Evolutionary conservation across 306 rosid genomes (phyloP).

Genomic region (Prunus kanzakura): DNA sequence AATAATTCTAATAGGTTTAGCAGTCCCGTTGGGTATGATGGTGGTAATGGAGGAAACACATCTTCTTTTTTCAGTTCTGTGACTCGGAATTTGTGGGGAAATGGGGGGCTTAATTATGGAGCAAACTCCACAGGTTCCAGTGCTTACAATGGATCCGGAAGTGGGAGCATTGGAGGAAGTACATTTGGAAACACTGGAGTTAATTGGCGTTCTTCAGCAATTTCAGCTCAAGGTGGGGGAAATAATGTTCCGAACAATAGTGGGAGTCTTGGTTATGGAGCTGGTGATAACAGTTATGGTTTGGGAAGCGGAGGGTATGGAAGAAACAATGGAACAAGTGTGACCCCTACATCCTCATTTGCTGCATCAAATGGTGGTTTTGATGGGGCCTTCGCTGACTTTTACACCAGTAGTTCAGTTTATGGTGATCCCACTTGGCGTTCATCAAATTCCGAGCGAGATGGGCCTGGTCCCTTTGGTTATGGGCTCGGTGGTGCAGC

Average conservation of each 20-base stretch:
- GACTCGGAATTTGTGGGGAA: conserved; percentile 85
- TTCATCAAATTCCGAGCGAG: conserved; percentile 54
- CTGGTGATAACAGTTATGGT: conserved; percentile 43
- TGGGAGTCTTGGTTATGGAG: conserved; percentile 45
- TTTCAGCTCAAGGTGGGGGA: conserved; percentile 44
- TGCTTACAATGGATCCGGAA: conserved; percentile 63
- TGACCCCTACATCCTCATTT: conserved; percentile 37
- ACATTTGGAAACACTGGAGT: conserved; percentile 52
- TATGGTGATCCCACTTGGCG: conserved; percentile 63
- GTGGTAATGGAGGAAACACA: conserved; percentile 66
- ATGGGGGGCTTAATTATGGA: conserved; percentile 69
- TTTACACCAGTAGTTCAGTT: conserved; percentile 14
- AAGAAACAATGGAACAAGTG: conserved; percentile 41
- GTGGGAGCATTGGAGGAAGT: conserved; percentile 48
- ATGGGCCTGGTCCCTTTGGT: conserved; percentile 57
- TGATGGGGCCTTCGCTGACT: conserved; percentile 35
- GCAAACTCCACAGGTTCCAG: conserved; percentile 61
- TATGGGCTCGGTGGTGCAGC: conserved; percentile 66
- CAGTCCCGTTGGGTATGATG: conserved; percentile 57
- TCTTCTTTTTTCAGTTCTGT: conserved; percentile 70
- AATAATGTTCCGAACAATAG: conserved; percentile 46
- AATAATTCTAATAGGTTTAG: conserved; percentile 71
- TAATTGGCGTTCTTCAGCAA: conserved; percentile 61
- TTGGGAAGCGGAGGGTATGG: conserved; percentile 58
- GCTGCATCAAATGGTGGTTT: conserved; percentile 42